These are phyloP conservation scores for Wickerhamomyces sp. DNA, from an alignment of 1,139 yeast species.

Conservation along the genomic window DNA sequence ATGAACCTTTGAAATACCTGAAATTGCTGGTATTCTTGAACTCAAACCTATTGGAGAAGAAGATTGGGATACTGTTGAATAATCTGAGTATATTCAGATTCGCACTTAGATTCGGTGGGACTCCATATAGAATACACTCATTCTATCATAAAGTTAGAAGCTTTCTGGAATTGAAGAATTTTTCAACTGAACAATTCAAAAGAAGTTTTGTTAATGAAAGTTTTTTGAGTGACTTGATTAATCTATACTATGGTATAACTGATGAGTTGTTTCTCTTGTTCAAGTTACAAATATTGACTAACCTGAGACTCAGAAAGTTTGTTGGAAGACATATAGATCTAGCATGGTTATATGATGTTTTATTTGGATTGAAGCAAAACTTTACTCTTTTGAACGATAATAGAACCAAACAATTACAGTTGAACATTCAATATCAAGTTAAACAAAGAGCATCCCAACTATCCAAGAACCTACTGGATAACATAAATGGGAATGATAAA, in stretches of 20 bases:
- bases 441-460: conserved; percentile 27
- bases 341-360: conserved; percentile 62
- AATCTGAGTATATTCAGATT: conserved; percentile 62
- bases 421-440: conserved; percentile 31
- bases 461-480: conserved; percentile 21
- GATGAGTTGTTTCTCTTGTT: conserved; percentile 55
- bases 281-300: conserved; percentile 47
- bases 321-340: conserved; percentile 50
- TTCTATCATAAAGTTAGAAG: conserved; percentile 19
- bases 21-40: conserved; percentile 24
- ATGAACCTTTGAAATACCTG: conserved; percentile 21
- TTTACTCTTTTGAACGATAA: conserved; percentile 36
- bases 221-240: conserved; percentile 43
- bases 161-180: conserved; percentile 7
- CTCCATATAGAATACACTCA: conserved; percentile 50
- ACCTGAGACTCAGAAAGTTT: conserved; percentile 31
- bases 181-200: conserved; percentile 15
- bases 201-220: conserved; percentile 36
- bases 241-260: conserved; percentile 56
- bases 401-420: conserved; percentile 36
- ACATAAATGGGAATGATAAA: conserved; percentile 8
- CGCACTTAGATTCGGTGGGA: conserved; percentile 64
- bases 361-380: conserved; percentile 48
- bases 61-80: conserved; percentile 40
- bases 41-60: conserved; percentile 29